These are phyloP conservation scores for Asclepias syriaca DNA, from an alignment of 257 asterid species.

Conservation along the genomic window DNA sequence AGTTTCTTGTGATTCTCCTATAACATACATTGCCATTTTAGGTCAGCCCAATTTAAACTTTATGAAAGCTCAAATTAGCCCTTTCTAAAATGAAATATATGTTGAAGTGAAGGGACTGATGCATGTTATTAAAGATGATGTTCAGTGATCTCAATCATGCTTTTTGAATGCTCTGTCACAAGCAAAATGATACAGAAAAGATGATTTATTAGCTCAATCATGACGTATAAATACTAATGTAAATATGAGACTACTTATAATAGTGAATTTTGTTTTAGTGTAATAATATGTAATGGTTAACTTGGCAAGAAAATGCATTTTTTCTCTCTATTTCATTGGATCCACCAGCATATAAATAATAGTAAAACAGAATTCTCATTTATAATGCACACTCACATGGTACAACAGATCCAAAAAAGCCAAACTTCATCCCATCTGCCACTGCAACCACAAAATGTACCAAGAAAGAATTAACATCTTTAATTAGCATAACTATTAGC, in stretches of 20 bases:
- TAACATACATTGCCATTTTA: too few relatives aligned
- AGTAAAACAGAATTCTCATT: not conserved
- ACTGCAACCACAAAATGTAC: constrained; percentile 48
- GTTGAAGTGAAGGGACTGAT: too few relatives aligned
- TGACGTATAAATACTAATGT: not conserved
- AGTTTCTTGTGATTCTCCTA: too few relatives aligned
- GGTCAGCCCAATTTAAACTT: too few relatives aligned
- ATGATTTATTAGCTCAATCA: not conserved
- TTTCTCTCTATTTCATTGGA: not conserved
- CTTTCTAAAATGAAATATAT: too few relatives aligned
- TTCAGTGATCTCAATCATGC: too few relatives aligned
- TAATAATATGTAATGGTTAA: not conserved
- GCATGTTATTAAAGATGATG: too few relatives aligned
- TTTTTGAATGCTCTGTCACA: too few relatives aligned
- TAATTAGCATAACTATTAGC: not conserved
- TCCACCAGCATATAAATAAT: not conserved
- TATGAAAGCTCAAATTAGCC: too few relatives aligned
- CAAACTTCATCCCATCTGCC: constrained; percentile 80
- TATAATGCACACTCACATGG: constrained; percentile 34
- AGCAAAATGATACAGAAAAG: too few relatives aligned
- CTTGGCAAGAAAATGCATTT: not conserved
- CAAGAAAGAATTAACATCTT: constrained; percentile 16
- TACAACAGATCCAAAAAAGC: constrained; percentile 13
- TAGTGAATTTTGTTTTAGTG: not conserved
- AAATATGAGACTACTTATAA: not conserved